A percentile compares a stretch with the other conserved stretches of the same genome.
Conservation (phyloP, 257 asterid species). For the Lycium ferocissimum region DNA sequence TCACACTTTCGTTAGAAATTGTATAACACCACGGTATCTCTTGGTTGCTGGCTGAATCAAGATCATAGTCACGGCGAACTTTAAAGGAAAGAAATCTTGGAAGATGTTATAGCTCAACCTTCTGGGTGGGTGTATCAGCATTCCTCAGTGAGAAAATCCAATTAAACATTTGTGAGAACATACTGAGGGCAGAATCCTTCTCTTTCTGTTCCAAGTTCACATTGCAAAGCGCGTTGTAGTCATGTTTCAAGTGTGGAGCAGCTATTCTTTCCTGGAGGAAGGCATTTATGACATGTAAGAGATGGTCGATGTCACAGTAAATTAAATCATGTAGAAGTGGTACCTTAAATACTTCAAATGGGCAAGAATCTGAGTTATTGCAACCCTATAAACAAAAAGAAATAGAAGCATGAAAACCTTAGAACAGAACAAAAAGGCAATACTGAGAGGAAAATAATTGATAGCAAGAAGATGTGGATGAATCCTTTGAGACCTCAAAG, state of each 20-base stretch:
- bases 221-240: conserved; percentile 67
- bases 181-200: conserved; percentile 35
- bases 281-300: conserved; percentile 15
- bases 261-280: conserved; percentile 73
- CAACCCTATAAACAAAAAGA: conserved; percentile 61
- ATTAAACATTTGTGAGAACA: conserved; percentile 49
- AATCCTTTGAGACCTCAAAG: neutral
- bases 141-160: conserved; percentile 57
- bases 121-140: conserved; percentile 39
- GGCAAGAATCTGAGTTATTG: conserved; percentile 74
- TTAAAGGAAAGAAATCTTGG: neutral
- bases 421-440: neutral
- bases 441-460: neutral
- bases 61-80: neutral
- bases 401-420: conserved; percentile 9
- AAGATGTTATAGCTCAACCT: conserved; percentile 56
- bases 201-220: conserved; percentile 23
- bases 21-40: neutral
- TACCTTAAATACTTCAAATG: conserved; percentile 91
- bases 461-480: neutral
- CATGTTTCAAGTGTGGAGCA: conserved; percentile 85
- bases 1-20: neutral
- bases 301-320: neutral
- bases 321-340: conserved; percentile 20
- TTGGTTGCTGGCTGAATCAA: neutral